Base-by-base conservation (phyloP, 768 basidiomycete genomes). In the Tylopilus rubrobrunneus region DNA sequence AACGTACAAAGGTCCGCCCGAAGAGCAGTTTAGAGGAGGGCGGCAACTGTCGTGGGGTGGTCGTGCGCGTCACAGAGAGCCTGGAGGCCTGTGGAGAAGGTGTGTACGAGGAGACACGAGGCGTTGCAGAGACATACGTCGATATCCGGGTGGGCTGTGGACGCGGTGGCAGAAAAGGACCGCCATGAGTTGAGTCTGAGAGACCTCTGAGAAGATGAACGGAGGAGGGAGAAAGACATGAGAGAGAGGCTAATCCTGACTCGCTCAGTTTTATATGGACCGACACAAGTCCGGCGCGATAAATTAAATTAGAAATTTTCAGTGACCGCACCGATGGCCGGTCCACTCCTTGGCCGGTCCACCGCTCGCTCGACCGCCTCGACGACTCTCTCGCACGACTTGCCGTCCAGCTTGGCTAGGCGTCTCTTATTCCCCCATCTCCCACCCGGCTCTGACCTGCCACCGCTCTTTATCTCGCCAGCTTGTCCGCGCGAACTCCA, bases 1-100 rank as follows among this genome's bases (percentile, higher is more conserved):
- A 55, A 67, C 84, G 73, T 65, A 88, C 87, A 63, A 96, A 95
- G 23, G 84, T 89, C 65, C 83, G 85, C 0, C 95, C 95, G 63
- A 96, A 98, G 7, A 87, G 76, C 51, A 97, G 79, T 33, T 77
- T 76, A 2, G 83, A 79, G 11, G 85, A 76, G 0, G 84, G 78
- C 2, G 92, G 90, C 7, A 81, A 74, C 7, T 77, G 69, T 58
- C 81, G 82, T 1, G 87, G 90, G 27, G 73, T 77, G 21, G 67
- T 19, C 31, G 76, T 85, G 45, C 66, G 70, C 10, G 65, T 71
- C 25, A 87, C 61, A 55, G 81, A 72, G 40, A 89, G 77, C 41
- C 70, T 67, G 1, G 78, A 76, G 42, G 78, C 74, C 87, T 89
- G 55, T 9, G 27, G 42, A 19, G 37, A 47, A 39, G 49, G 23